Conservation (phyloP, 805 yeast species). For the Candida maesae region DNA sequence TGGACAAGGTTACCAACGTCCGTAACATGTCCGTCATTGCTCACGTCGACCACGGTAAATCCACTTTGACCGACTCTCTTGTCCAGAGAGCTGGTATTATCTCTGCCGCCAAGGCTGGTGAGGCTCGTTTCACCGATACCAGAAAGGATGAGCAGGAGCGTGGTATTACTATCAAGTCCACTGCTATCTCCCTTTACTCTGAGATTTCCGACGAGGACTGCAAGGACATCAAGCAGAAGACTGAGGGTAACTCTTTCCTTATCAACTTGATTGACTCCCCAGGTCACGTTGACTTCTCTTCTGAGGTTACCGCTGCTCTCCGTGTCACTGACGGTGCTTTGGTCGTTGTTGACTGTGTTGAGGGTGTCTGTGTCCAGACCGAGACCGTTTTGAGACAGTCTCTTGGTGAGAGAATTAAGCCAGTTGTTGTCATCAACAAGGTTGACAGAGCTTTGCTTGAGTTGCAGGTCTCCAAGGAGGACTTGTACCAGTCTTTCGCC, state of each 20-base stretch:
- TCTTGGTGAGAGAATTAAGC: constrained; percentile 98
- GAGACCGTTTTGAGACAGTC: constrained; percentile 99
- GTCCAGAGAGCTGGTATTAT: constrained; percentile 99
- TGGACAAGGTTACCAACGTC: constrained; percentile 99
- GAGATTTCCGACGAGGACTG: constrained; percentile 85
- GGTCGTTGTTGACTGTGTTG: constrained; percentile 98
- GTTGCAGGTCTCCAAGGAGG: constrained; percentile 98
- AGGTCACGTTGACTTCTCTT: constrained; percentile 99
- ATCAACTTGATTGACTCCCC: constrained; percentile 99
- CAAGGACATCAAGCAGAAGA: constrained; percentile 81
- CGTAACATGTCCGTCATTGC: constrained; percentile 99
- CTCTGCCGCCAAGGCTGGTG: constrained; percentile 99
- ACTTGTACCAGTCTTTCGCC: constrained; percentile 94
- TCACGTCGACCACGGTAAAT: constrained; percentile 99
- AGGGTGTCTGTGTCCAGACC: constrained; percentile 99
- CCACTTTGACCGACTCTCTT: constrained; percentile 98
- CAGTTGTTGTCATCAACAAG: constrained; percentile 97
- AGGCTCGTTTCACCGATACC: constrained; percentile 99
- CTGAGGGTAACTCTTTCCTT: constrained; percentile 88
- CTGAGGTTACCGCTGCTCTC: constrained; percentile 99
- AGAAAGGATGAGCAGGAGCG: constrained; percentile 99
- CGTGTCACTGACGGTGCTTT: constrained; percentile 99
- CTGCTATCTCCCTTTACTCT: constrained; percentile 95
- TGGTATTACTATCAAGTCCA: constrained; percentile 99
- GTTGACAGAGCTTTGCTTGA: constrained; percentile 99